phyloP scores from a whole-genome alignment of 2,329 filamentous ascomycete species.

The Zarea fungicola region DNA sequence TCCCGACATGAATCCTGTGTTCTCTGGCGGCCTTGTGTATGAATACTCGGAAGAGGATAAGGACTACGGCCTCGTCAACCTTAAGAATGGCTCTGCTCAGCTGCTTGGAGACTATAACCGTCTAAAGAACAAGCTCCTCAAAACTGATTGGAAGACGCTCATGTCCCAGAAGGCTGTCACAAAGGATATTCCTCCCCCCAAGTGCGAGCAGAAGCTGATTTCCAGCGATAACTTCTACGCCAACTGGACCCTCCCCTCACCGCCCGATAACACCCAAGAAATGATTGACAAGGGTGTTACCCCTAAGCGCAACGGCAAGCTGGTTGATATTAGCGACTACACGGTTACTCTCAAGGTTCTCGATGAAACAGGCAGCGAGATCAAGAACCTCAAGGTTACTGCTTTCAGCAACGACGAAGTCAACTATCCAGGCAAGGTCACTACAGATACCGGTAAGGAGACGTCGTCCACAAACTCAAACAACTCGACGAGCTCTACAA shows the following conservation, averaged over 20 bases:
- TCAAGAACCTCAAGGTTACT: conserved; percentile 44
- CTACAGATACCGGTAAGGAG: conserved; percentile 28
- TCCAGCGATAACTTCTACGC: conserved; percentile 61
- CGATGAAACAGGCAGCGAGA: conserved; percentile 34
- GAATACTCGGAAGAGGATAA: conserved; percentile 71
- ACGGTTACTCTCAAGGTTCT: conserved; percentile 44
- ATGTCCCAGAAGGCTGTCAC: conserved; percentile 55
- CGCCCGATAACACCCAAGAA: conserved; percentile 61
- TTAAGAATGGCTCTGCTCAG: conserved; percentile 53
- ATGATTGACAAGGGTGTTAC: conserved; percentile 73
- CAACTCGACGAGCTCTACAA: conserved; percentile 15
- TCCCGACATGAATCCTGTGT: conserved; percentile 58
- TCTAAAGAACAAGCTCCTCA: conserved; percentile 68
- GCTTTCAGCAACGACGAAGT: conserved; percentile 38
- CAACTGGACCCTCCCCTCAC: conserved; percentile 71
- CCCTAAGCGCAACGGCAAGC: conserved; percentile 57
- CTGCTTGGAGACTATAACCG: conserved; percentile 65
- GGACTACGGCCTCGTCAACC: conserved; percentile 58
- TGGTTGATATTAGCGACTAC: conserved; percentile 64
- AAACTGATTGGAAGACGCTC: conserved; percentile 65
- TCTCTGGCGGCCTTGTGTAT: conserved; percentile 76
- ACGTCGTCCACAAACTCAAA: conserved; percentile 17
- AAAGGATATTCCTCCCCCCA: conserved; percentile 48
- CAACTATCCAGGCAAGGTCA: conserved; percentile 43
- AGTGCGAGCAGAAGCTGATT: conserved; percentile 65